Percentiles rank a stretch among this genome's conserved stretches.
Conservation (phyloP, 1,284 basidiomycete species). For the Phellopilus nigrolimitatus region DNA sequence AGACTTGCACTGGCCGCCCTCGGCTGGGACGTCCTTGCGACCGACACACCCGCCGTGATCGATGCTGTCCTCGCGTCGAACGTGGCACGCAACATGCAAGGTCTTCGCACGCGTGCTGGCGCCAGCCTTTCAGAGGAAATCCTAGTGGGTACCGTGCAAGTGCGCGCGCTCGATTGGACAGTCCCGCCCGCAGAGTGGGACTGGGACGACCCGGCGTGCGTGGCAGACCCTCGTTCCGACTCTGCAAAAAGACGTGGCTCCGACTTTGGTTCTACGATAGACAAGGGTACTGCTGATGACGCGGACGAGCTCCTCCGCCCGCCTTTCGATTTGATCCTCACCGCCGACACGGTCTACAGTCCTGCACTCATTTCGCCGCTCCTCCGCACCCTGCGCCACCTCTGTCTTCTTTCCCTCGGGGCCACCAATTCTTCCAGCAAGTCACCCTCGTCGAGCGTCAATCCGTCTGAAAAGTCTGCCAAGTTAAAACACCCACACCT, state of each 20-base stretch:
- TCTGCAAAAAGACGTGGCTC: too few species aligned
- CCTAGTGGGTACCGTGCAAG: conserved; percentile 42
- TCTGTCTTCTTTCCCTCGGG: conserved; percentile 36
- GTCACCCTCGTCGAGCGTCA: conserved; percentile 16
- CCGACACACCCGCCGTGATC: conserved; percentile 72
- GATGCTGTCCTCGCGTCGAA: conserved; percentile 64
- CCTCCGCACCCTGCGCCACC: conserved; percentile 57
- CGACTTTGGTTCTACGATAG: conserved; percentile 24
- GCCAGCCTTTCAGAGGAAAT: too few species aligned
- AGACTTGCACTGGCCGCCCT: conserved; percentile 66
- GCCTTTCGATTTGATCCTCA: conserved; percentile 76
- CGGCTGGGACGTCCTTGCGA: conserved; percentile 76
- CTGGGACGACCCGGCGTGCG: conserved; percentile 40
- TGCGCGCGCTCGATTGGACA: conserved; percentile 66
- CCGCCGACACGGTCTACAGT: conserved; percentile 82
- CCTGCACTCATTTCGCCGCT: conserved; percentile 63
- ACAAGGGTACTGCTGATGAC: conserved; percentile 16
- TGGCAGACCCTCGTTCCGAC: too few species aligned
- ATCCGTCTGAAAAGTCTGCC: background rate
- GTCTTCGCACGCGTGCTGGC: conserved; percentile 36
- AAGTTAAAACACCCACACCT: conserved; percentile 36
- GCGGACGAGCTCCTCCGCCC: conserved; percentile 33
- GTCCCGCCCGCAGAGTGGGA: conserved; percentile 48
- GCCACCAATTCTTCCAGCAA: conserved; percentile 20
- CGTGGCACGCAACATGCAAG: conserved; percentile 45